Conservation (phyloP, 495 filamentous ascomycete genomes). For the Neurospora terricola region DNA sequence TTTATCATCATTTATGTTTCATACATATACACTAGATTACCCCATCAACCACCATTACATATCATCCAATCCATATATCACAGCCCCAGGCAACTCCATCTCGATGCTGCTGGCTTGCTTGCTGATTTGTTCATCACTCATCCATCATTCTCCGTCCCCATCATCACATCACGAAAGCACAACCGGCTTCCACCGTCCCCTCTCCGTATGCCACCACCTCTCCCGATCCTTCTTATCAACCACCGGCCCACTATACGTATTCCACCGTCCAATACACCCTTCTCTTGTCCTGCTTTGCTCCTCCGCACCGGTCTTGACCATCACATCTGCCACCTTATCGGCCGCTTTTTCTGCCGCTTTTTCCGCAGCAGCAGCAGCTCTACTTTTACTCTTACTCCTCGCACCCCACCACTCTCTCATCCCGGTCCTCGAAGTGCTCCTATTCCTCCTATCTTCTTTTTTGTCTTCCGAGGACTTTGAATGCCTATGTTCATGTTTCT, state of each 20-base stretch:
- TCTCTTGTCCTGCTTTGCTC: conserved; percentile 19
- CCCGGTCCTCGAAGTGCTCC: conserved; percentile 13
- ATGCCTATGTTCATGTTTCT: neutral
- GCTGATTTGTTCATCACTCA: neutral
- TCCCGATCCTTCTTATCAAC: conserved; percentile 38
- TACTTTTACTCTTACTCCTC: neutral
- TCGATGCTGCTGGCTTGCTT: neutral
- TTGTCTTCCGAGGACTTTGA: neutral
- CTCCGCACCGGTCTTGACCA: neutral
- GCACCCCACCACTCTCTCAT: conserved; percentile 12
- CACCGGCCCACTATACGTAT: conserved; percentile 26
- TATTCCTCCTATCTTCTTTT: conserved; percentile 7
- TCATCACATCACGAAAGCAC: conserved; percentile 17
- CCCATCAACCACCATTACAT: neutral
- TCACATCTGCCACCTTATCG: neutral
- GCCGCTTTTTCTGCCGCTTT: neutral
- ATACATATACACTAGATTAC: neutral
- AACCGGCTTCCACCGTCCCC: conserved; percentile 34
- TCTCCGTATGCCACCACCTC: conserved; percentile 41
- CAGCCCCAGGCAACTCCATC: neutral
- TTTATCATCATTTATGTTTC: neutral
- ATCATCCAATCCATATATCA: neutral
- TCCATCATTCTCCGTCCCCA: neutral
- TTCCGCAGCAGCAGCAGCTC: neutral
- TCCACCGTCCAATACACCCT: conserved; percentile 49